phyloP scores from a whole-genome alignment of 2,329 filamentous ascomycete genomes.

The Claviceps africana region DNA sequence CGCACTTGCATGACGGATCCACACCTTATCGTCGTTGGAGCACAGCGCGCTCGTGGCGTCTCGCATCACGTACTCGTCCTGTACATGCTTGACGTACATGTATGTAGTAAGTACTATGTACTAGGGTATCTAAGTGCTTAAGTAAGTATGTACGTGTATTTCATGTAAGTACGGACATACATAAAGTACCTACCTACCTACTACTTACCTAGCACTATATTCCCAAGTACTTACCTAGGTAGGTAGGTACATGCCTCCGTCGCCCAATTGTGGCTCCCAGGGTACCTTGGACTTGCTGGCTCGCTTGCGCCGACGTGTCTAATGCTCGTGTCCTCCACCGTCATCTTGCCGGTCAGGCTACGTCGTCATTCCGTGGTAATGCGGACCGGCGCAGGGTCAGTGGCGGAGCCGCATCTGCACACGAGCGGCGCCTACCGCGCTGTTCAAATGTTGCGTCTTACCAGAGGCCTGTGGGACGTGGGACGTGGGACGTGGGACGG shows the following conservation, averaged over 20 bases:
- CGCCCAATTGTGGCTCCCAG: slow-evolving; percentile 1
- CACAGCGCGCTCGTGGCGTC: slow-evolving; percentile 6
- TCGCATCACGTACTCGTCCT: slow-evolving; percentile 1
- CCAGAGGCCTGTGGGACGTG: not conserved
- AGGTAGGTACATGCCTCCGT: not conserved
- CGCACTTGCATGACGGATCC: slow-evolving; percentile 2
- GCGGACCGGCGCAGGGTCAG: slow-evolving; percentile 1
- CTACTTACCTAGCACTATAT: no score
- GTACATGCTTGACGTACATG: not conserved
- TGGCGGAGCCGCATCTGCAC: slow-evolving; percentile 1
- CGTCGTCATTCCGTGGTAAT: slow-evolving; percentile 4
- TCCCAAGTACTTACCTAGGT: not conserved
- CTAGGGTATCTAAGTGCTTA: no score
- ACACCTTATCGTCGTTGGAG: not conserved
- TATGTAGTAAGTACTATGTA: no score
- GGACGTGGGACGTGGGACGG: no score
- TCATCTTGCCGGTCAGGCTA: not conserved
- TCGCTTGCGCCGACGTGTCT: slow-evolving; percentile 4
- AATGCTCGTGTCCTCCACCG: not conserved
- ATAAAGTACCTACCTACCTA: no score
- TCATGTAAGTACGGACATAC: no score
- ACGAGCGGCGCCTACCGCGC: not conserved
- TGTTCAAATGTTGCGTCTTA: not conserved
- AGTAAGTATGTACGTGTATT: no score
- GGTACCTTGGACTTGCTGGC: not conserved